Evolutionary conservation across 192 early-diverging fungal species (phyloP).

Genomic region (Pecoramyces ruminantium): DNA sequence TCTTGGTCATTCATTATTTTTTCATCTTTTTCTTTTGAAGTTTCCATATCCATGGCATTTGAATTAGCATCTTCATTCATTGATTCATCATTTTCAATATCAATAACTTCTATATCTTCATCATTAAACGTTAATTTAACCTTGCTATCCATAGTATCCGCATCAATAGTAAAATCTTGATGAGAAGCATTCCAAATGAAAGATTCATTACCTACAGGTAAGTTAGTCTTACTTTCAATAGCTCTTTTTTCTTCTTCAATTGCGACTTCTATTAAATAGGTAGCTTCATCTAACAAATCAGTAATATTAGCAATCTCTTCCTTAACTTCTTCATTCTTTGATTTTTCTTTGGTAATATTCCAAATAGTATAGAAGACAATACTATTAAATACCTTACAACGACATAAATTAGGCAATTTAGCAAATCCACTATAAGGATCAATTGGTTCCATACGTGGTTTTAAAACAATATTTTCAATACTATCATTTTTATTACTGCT

Average conservation of each 20-base stretch:
- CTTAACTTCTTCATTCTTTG: not conserved
- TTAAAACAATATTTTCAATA: not conserved
- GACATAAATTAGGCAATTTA: not conserved
- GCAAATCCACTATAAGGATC: not conserved
- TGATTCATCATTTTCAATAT: no score
- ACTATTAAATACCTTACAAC: not conserved
- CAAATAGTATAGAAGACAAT: not conserved
- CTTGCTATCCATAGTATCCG: not conserved
- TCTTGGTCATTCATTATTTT: not conserved
- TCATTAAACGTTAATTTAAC: not conserved
- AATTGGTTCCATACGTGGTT: not conserved
- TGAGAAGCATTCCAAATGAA: not conserved
- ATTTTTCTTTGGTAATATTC: not conserved
- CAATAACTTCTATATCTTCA: not conserved
- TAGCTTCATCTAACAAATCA: not conserved
- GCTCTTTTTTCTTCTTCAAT: not conserved
- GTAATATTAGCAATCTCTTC: no score
- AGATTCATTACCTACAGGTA: not conserved
- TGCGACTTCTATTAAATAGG: not conserved
- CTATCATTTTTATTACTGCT: not conserved
- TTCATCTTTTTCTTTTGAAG: not conserved
- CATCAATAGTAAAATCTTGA: not conserved
- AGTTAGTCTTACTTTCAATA: not conserved
- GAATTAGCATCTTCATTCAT: no score
- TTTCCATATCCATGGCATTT: not conserved